Base-by-base conservation (phyloP, 2,329 filamentous ascomycete genomes). In the Microcyclosporella mali region DNA sequence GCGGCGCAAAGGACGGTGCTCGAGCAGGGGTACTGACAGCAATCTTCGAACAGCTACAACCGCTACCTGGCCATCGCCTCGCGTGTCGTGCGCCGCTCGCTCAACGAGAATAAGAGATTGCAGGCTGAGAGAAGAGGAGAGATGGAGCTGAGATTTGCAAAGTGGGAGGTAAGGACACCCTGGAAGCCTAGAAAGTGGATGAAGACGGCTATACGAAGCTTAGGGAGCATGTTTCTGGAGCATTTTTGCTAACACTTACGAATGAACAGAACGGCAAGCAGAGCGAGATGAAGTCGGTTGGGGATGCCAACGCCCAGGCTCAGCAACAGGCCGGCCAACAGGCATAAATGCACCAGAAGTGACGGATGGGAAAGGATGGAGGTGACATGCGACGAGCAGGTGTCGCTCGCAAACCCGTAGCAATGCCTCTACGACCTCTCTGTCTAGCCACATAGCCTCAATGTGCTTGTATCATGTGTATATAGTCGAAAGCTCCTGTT, bases 51-150 rank as follows among this genome's bases (percentile, higher is more conserved):
- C 69, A 98, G 92, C 75, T 98, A 98, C 87, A 98, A 98, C 84
- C 92, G 89, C 76, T 97, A 95, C 83, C 83, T 98, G 68, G 82
- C 89, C 66, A 81, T 98, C 73, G 88, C 92, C 65, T 82, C 89
- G 71, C 88, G 89, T 71, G 85, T 87, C 66, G 86, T 98, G 69
- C 92, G 94, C 75, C 85, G 88, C 69, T 94, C 88, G 69, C 78
- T 98, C 70, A 95, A 97, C 79, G 92, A 98, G 66, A 87, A 92
- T 46, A 84, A 88, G 76, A 82, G 92, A 73, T 70, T 95, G 57
- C 68, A 69, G 57, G 88, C 89, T 55, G 92, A 97, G 80, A 84
- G 87, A 66, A 82, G 92, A 67, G 89, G 88, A 65, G 81, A 88
- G 70, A 84, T 83, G 72, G 90, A 97, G 43, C 72, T 98, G 61